phyloP scores from a whole-genome alignment of 2,329 filamentous ascomycete genomes.

The Fusarium verrucosum region DNA sequence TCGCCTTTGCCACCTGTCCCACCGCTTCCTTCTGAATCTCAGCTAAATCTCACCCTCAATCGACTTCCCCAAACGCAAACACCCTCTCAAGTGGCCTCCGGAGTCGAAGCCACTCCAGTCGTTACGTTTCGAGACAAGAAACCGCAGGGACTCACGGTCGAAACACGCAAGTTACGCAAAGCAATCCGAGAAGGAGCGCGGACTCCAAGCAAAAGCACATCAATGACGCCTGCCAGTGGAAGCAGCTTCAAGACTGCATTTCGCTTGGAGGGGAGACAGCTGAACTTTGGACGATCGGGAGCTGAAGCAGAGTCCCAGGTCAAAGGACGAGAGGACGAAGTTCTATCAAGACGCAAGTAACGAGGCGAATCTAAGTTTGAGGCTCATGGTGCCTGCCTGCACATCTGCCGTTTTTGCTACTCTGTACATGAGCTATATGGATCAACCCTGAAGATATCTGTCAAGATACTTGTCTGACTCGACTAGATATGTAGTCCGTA shows the following conservation, averaged over 20 bases:
- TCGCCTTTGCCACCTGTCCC: slow-evolving; percentile 43
- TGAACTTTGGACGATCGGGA: slow-evolving; percentile 12
- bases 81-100: slow-evolving; percentile 3
- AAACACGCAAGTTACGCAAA: slow-evolving; percentile 39
- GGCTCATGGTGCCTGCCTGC: background rate
- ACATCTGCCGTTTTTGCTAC: slow-evolving; percentile 10
- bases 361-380: slow-evolving; percentile 1
- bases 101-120: background rate
- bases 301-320: slow-evolving; percentile 4
- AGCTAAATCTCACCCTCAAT: slow-evolving; percentile 22
- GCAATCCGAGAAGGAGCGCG: slow-evolving; percentile 30
- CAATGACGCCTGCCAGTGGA: slow-evolving; percentile 6
- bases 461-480: background rate
- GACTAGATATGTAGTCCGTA: background rate
- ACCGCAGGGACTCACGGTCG: slow-evolving; percentile 40
- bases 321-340: slow-evolving; percentile 25
- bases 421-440: background rate
- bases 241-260: slow-evolving; percentile 30
- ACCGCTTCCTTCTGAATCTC: slow-evolving; percentile 36
- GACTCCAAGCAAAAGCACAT: slow-evolving; percentile 21
- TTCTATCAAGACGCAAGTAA: slow-evolving; percentile 24
- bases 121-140: slow-evolving; percentile 40
- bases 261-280: slow-evolving; percentile 26
- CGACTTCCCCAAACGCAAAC: slow-evolving; percentile 13
- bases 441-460: background rate